A percentile compares a stretch with the other conserved stretches of the same genome.
These are phyloP conservation scores for Fusarium humuli DNA, from an alignment of 2,329 filamentous ascomycete species.

Conservation along the genomic window DNA sequence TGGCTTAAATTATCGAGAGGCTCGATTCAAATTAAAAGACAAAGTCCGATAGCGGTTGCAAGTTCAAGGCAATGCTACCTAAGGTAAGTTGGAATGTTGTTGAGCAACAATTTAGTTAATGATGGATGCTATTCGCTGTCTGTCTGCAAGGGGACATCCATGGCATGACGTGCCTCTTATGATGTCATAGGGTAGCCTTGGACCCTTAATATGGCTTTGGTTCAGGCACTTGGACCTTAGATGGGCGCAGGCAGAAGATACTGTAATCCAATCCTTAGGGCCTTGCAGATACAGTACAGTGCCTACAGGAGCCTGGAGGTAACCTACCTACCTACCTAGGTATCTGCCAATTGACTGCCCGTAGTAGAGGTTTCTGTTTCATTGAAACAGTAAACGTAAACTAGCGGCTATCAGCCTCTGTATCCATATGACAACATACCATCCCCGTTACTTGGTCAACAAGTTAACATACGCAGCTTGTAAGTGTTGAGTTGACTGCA, in stretches of 20 bases:
- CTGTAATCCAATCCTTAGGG: not conserved
- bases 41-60: not conserved
- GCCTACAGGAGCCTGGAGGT: no score
- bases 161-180: not conserved
- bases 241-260: not conserved
- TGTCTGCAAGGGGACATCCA: not conserved
- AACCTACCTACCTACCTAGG: no score
- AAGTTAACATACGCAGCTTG: not conserved
- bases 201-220: conserved; percentile 4
- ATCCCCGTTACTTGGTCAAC: conserved; percentile 24
- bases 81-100: not conserved
- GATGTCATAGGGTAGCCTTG: conserved; percentile 9
- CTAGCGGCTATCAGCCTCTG: not conserved
- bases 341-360: not conserved
- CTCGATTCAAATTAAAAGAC: not conserved
- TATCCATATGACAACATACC: not conserved
- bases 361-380: not conserved
- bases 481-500: conserved; percentile 7
- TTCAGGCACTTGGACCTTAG: conserved; percentile 1
- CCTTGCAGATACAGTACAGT: not conserved
- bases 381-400: not conserved
- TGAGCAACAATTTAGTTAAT: not conserved
- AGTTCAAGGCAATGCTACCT: not conserved
- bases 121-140: not conserved
- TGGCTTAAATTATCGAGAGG: not conserved